Evolutionary conservation across 108 stramenopile genomes (phyloP).

Genomic region (Nannochloropsis gaditana): DNA sequence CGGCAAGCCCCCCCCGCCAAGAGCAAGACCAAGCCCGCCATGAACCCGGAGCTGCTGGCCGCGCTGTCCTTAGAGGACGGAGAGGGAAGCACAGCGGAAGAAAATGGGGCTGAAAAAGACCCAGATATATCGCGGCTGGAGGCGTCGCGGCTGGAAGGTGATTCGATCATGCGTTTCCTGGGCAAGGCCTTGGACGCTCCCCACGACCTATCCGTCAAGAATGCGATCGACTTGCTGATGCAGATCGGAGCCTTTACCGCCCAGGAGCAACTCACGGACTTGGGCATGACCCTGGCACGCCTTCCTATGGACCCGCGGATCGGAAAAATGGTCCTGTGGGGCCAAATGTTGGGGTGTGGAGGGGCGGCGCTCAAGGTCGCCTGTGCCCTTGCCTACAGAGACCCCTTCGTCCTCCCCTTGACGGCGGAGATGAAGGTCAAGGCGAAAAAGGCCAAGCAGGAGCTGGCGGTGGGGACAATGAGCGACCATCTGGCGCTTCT

Average conservation of each 20-base stretch:
- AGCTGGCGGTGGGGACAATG: constrained; percentile 36
- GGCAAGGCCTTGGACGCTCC: constrained; percentile 22
- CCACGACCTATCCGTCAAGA: constrained; percentile 34
- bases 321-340: constrained; percentile 59
- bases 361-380: constrained; percentile 38
- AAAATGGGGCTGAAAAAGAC: background rate
- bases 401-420: constrained; percentile 53
- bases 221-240: constrained; percentile 41
- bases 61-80: background rate
- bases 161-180: background rate
- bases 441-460: constrained; percentile 47
- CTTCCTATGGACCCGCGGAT: constrained; percentile 57
- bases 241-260: constrained; percentile 46
- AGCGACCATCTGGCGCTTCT: constrained; percentile 56
- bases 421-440: constrained; percentile 30
- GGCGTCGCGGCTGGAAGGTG: background rate
- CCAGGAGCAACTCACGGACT: constrained; percentile 51
- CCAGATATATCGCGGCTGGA: background rate
- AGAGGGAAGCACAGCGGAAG: background rate
- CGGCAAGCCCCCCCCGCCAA: background rate
- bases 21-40: background rate
- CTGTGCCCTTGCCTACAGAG: constrained; percentile 48
- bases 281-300: constrained; percentile 52
- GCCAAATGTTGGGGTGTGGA: constrained; percentile 53
- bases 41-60: background rate